Base-by-base conservation (phyloP, 441 rosid species). In the Isatis lusitanica region DNA sequence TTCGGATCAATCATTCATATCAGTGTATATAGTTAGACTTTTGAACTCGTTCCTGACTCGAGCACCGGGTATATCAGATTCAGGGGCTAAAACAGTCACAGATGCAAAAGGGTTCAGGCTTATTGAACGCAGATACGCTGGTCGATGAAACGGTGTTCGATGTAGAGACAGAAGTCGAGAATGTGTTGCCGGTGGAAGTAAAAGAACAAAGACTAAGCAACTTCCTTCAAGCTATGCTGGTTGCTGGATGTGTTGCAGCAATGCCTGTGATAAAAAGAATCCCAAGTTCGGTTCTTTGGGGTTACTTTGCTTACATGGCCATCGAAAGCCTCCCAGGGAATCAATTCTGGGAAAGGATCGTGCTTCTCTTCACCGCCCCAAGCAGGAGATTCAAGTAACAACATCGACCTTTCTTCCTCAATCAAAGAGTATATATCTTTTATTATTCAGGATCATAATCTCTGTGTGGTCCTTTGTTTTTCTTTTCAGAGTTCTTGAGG, bases 281-380 rank as follows among this genome's bases (percentile, higher is more conserved):
- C 71, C 93, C 93, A 47, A 85, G 88, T 26, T 82, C 90, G 1
- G 90, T 88, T 51, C 86, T 88, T 13, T 88, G 90, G 93, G 90
- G 90, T 47, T 88, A 88, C 78, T 88, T 88, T 12, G 89, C 90
- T 48, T 88, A 76, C 80, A 88, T 86, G 93, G 93, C 89, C 12
- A 83, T 86, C 6, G 93, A 86, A 61, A 88, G 90, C 84, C 80
- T 88, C 52, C 89, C 90, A 0, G 93, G 93, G 51, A 88, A 88
- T 73, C 93, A 86, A 76, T 88, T 88, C 74, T 86, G 90, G 90
- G 90, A 88, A 74, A 80, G 93, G 48, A 85, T 88, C 47, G 71
- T 88, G 51, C 79, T 88, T 73, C 86, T 86, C 58, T 83, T 86
- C 76, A 85, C 88, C 9, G 88, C 86, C 42, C 93, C 90, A 31